These are phyloP conservation scores for Zizania latifolia DNA, from an alignment of 176 grass and related monocot genomes.

Conservation along the genomic window DNA sequence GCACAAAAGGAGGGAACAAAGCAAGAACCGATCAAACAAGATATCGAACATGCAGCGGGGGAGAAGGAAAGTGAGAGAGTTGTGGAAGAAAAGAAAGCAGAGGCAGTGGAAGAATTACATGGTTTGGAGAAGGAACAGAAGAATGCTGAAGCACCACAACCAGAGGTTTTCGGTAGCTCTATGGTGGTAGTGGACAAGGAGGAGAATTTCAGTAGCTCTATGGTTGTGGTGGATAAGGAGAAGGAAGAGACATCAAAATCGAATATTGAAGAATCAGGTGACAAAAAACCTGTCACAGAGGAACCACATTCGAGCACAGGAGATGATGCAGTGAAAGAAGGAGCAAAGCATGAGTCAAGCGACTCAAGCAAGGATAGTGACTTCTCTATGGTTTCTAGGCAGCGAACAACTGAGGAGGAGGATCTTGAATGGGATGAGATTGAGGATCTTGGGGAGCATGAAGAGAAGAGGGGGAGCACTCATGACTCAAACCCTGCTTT, in stretches of 20 bases:
- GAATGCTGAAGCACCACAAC: constrained; percentile 17
- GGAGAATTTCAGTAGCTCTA: constrained; percentile 38
- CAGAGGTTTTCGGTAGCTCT: constrained; percentile 30
- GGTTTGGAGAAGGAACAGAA: constrained; percentile 4
- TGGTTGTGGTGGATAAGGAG: constrained; percentile 25
- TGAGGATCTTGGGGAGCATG: constrained; percentile 80
- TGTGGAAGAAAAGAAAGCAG: neutral
- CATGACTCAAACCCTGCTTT: constrained; percentile 33
- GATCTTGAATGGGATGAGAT: constrained; percentile 94
- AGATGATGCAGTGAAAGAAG: constrained; percentile 20
- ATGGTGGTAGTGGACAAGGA: constrained; percentile 27
- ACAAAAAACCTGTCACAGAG: constrained; percentile 15
- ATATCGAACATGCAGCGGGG: neutral
- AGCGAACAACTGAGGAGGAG: constrained; percentile 38
- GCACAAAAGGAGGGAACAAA: constrained; percentile 6
- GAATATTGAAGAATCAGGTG: constrained; percentile 21
- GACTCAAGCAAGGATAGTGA: constrained; percentile 51
- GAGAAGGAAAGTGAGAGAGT: neutral
- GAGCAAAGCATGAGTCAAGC: constrained; percentile 27
- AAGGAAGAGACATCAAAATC: constrained; percentile 8
- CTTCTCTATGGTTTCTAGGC: constrained; percentile 48
- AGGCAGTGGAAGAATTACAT: neutral
- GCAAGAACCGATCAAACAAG: constrained; percentile 20
- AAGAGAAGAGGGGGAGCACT: constrained; percentile 41
- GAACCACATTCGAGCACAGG: neutral